Conservation (phyloP, 768 basidiomycete species). For the Kwoniella dendrophila region DNA sequence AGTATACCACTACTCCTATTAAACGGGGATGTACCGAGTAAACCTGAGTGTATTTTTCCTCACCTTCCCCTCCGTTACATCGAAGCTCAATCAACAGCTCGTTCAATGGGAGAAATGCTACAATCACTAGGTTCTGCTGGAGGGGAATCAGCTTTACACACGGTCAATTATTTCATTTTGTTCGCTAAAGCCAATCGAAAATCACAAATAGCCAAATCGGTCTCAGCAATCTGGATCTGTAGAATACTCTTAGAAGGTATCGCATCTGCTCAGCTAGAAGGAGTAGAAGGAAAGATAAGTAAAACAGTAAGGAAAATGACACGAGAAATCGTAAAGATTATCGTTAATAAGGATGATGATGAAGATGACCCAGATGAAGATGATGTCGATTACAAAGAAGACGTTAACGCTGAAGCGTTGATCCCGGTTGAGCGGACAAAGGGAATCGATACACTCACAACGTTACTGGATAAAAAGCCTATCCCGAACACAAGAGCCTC, state of each 20-base stretch:
- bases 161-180: slow-evolving; percentile 78
- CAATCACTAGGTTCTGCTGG: slow-evolving; percentile 69
- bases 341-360: slow-evolving; percentile 73
- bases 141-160: slow-evolving; percentile 67
- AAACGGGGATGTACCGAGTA: neutral
- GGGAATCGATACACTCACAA: slow-evolving; percentile 68
- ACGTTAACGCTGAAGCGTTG: slow-evolving; percentile 51
- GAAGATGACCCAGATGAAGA: slow-evolving; percentile 44
- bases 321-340: slow-evolving; percentile 65
- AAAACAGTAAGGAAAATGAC: slow-evolving; percentile 68
- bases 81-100: slow-evolving; percentile 50
- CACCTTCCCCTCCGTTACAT: slow-evolving; percentile 45
- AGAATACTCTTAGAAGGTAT: slow-evolving; percentile 75
- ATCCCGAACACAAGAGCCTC: slow-evolving; percentile 45
- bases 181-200: slow-evolving; percentile 62
- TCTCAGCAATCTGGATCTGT: slow-evolving; percentile 77
- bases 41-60: slow-evolving; percentile 29
- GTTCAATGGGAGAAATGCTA: slow-evolving; percentile 71
- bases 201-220: slow-evolving; percentile 59
- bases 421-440: slow-evolving; percentile 65
- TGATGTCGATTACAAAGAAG: slow-evolving; percentile 16
- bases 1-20: neutral
- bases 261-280: slow-evolving; percentile 46
- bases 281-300: slow-evolving; percentile 46
- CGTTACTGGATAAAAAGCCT: slow-evolving; percentile 55